Percentiles rank a stretch among this genome's conserved stretches.
Evolutionary conservation across 306 rosid species (phyloP).

Genomic region (Gynostemma pentaphyllum): DNA sequence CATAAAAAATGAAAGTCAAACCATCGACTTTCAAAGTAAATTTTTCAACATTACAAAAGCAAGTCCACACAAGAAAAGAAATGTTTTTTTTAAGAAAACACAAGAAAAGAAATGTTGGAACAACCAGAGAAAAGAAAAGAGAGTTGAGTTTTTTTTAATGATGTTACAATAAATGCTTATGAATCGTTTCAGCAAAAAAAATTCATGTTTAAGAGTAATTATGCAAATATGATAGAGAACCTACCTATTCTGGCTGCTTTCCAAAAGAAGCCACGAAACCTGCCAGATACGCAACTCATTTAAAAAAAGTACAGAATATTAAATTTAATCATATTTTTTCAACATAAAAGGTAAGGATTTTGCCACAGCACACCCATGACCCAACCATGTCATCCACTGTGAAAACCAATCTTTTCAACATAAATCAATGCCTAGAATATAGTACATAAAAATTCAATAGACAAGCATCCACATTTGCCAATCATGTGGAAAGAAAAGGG

Average conservation of each 20-base stretch:
- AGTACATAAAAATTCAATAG: background rate
- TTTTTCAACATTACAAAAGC: background rate
- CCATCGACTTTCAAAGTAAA: background rate
- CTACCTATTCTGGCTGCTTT: conserved; percentile 64
- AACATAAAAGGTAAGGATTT: background rate
- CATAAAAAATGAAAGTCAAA: background rate
- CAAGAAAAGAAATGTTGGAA: background rate
- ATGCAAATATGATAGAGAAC: conserved; percentile 8
- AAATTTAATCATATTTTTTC: background rate
- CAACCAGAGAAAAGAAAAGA: background rate
- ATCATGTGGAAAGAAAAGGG: background rate
- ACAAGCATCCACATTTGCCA: background rate
- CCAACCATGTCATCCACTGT: background rate
- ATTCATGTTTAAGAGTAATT: background rate
- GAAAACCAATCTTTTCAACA: background rate
- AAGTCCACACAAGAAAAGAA: background rate
- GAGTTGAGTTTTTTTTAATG: background rate
- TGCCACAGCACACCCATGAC: background rate
- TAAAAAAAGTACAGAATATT: background rate
- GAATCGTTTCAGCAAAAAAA: background rate
- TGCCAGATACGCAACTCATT: conserved; percentile 10
- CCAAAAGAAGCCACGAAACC: conserved; percentile 71
- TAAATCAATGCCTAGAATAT: background rate
- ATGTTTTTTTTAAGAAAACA: too few relatives aligned
- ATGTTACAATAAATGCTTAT: background rate